These are phyloP conservation scores for Carex cristatella DNA, from an alignment of 176 grass and related monocot genomes.

Conservation along the genomic window DNA sequence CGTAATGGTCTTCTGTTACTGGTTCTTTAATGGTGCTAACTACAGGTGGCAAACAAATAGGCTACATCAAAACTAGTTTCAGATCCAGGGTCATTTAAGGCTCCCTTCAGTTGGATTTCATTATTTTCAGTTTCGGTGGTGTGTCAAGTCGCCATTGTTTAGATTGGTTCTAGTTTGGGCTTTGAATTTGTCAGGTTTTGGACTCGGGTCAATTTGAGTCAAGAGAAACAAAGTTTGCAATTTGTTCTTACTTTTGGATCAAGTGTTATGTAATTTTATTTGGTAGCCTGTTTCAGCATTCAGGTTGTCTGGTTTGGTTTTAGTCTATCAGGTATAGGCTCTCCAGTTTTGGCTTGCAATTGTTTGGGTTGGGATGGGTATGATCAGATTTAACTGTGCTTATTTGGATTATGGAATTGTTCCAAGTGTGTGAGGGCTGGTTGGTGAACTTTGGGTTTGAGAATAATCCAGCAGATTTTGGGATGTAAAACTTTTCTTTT, in stretches of 20 bases:
- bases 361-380: background rate
- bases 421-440: background rate
- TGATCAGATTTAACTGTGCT: background rate
- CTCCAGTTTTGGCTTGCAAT: background rate
- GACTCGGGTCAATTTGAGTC: background rate
- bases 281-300: background rate
- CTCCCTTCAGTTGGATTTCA: background rate
- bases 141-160: background rate
- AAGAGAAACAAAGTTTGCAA: background rate
- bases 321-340: background rate
- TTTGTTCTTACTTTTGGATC: background rate
- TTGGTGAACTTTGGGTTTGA: background rate
- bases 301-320: background rate
- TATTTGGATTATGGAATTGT: background rate
- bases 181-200: background rate
- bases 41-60: background rate
- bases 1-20: background rate
- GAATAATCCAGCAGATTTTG: background rate
- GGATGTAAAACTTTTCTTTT: background rate
- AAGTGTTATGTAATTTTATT: background rate
- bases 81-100: background rate
- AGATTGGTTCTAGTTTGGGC: background rate
- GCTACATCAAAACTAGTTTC: background rate
- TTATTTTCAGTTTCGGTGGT: background rate
- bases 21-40: background rate